Percentiles rank a stretch among this genome's conserved stretches.
Conservation (phyloP, 176 grass and related monocot genomes). For the Oryza rufipogon region DNA sequence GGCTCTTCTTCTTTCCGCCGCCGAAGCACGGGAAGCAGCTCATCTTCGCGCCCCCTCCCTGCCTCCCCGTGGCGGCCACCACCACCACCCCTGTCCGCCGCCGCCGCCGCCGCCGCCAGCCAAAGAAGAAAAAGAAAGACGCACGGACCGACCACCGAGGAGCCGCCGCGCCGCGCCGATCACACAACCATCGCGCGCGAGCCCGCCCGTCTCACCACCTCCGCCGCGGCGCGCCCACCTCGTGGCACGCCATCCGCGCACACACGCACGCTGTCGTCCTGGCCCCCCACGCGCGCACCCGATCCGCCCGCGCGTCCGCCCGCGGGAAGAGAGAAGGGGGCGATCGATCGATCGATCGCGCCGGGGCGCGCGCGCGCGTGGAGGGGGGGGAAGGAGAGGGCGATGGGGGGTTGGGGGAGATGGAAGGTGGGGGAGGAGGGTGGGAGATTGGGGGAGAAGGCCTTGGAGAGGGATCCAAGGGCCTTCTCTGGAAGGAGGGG, state of each 20-base stretch:
- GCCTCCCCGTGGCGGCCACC: slow-evolving; percentile 26
- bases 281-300: no score
- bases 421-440: no score
- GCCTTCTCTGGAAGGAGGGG: slow-evolving; percentile 48
- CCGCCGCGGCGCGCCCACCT: slow-evolving; percentile 19
- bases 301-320: no score
- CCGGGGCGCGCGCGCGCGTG: not conserved
- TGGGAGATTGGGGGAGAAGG: slow-evolving; percentile 38
- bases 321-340: no score
- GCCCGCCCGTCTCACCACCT: slow-evolving; percentile 32
- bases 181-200: slow-evolving; percentile 22
- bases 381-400: not conserved
- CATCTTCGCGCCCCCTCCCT: slow-evolving; percentile 44
- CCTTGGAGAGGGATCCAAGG: slow-evolving; percentile 59
- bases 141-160: not conserved
- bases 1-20: slow-evolving; percentile 33
- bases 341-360: not conserved
- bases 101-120: not conserved
- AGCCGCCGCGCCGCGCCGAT: slow-evolving; percentile 27
- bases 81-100: not conserved
- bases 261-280: no score
- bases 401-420: not conserved
- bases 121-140: slow-evolving; percentile 20
- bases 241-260: slow-evolving; percentile 35
- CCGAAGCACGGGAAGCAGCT: slow-evolving; percentile 78